Conservation (phyloP, 768 basidiomycete genomes). For the Imleria badia region DNA sequence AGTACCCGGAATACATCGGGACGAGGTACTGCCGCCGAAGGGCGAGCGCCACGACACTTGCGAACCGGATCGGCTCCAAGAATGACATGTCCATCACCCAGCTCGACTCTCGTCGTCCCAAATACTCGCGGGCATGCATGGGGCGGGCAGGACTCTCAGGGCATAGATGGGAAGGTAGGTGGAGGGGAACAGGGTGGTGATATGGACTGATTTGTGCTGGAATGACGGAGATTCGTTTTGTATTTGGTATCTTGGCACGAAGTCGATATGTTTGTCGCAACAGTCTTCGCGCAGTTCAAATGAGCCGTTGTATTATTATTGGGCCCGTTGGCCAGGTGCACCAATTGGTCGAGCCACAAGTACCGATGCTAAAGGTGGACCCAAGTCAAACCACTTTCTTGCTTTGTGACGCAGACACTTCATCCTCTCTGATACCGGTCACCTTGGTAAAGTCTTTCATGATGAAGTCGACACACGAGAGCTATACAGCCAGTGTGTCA, state of each 20-base stretch:
- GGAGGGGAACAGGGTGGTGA: constrained; percentile 13
- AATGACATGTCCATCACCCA: constrained; percentile 15
- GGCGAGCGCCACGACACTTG: constrained; percentile 20
- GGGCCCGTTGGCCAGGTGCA: too few species aligned
- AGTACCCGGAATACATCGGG: constrained; percentile 26
- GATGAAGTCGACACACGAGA: constrained; percentile 65
- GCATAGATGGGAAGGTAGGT: constrained; percentile 17
- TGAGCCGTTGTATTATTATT: too few species aligned
- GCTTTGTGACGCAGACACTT: constrained; percentile 30
- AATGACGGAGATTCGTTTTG: constrained; percentile 1
- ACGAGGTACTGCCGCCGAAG: constrained; percentile 18
- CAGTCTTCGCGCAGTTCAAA: too few species aligned
- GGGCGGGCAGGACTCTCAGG: constrained; percentile 22
- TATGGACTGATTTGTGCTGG: constrained; percentile 7
- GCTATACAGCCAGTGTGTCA: constrained; percentile 38
- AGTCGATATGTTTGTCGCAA: not conserved
- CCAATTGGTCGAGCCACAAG: too few species aligned
- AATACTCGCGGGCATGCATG: constrained; percentile 16
- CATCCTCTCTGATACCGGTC: constrained; percentile 57
- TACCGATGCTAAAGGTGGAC: too few species aligned
- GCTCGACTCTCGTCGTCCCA: constrained; percentile 4
- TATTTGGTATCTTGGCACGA: constrained; percentile 10
- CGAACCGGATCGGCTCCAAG: constrained; percentile 23
- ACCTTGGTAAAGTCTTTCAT: constrained; percentile 71
- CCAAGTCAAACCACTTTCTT: constrained; percentile 14